These are phyloP conservation scores for Conoideocrella luteorostrata DNA, from an alignment of 2,329 filamentous ascomycete genomes.

Conservation along the genomic window DNA sequence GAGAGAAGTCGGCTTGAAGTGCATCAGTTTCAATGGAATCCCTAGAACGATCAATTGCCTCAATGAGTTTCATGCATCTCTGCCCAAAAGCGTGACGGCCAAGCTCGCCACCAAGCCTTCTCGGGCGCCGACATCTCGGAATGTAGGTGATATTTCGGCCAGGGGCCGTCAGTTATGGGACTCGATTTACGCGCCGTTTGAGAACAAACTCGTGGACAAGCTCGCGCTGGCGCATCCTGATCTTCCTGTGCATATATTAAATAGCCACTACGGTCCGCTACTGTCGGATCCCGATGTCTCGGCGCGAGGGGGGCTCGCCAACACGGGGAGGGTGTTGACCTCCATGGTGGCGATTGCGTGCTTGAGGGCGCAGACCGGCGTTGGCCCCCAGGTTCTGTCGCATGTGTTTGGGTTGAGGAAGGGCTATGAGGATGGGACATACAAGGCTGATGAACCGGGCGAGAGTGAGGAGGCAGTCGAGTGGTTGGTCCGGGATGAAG, in stretches of 20 bases:
- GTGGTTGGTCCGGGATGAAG: conserved; percentile 40
- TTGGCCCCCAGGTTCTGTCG: conserved; percentile 73
- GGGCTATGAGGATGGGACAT: conserved; percentile 61
- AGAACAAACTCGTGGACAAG: conserved; percentile 62
- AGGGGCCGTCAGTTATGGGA: conserved; percentile 67
- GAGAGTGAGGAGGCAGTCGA: conserved; percentile 27
- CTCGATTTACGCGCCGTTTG: conserved; percentile 69
- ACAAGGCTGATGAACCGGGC: conserved; percentile 26
- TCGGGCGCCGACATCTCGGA: conserved; percentile 43
- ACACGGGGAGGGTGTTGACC: conserved; percentile 64
- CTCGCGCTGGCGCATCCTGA: conserved; percentile 74
- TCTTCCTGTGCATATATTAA: conserved; percentile 71
- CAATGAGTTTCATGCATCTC: conserved; percentile 58
- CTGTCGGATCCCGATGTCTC: conserved; percentile 58
- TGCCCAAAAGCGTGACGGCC: conserved; percentile 50
- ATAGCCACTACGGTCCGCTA: conserved; percentile 66
- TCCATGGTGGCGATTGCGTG: conserved; percentile 69
- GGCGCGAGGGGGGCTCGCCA: conserved; percentile 33
- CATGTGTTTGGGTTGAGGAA: conserved; percentile 78
- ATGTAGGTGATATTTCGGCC: conserved; percentile 45
- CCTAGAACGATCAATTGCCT: conserved; percentile 80
- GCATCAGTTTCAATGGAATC: conserved; percentile 75
- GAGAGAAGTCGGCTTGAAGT: conserved; percentile 69
- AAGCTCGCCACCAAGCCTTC: conserved; percentile 51
- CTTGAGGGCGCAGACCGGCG: conserved; percentile 71